These are phyloP conservation scores for Ambrosiella xylebori DNA, from an alignment of 2,329 filamentous ascomycete genomes.

Conservation along the genomic window DNA sequence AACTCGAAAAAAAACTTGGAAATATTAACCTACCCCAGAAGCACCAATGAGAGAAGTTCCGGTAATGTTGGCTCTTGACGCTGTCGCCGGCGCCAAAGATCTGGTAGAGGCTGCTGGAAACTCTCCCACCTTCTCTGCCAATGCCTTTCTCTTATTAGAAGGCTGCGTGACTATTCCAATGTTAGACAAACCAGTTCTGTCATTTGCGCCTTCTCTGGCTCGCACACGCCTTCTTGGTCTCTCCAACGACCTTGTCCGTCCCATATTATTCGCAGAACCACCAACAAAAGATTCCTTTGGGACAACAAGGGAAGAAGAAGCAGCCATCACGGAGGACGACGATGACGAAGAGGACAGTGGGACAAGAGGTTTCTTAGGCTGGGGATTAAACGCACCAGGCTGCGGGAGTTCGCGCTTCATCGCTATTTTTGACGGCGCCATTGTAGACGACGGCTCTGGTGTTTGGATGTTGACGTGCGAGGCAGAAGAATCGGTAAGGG, in stretches of 20 bases:
- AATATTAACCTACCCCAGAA: constrained; percentile 11
- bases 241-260: background rate
- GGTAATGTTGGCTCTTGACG: constrained; percentile 27
- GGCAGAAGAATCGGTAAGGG: constrained; percentile 20
- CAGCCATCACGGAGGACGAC: background rate
- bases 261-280: background rate
- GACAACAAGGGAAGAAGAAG: background rate
- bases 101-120: constrained; percentile 24
- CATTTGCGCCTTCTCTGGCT: background rate
- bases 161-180: constrained; percentile 23
- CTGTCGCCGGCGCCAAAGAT: constrained; percentile 24
- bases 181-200: background rate
- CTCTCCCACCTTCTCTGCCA: constrained; percentile 38
- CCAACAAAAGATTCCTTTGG: background rate
- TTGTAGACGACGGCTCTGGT: constrained; percentile 14
- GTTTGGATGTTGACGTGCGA: constrained; percentile 41
- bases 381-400: constrained; percentile 22
- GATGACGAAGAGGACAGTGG: background rate
- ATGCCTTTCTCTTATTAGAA: constrained; percentile 42
- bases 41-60: constrained; percentile 19
- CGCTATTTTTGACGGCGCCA: constrained; percentile 21
- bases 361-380: background rate
- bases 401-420: constrained; percentile 35
- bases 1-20: background rate
- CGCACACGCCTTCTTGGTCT: background rate